Conservation (phyloP, 805 yeast genomes). For the Citeromyces nyonsensis region DNA sequence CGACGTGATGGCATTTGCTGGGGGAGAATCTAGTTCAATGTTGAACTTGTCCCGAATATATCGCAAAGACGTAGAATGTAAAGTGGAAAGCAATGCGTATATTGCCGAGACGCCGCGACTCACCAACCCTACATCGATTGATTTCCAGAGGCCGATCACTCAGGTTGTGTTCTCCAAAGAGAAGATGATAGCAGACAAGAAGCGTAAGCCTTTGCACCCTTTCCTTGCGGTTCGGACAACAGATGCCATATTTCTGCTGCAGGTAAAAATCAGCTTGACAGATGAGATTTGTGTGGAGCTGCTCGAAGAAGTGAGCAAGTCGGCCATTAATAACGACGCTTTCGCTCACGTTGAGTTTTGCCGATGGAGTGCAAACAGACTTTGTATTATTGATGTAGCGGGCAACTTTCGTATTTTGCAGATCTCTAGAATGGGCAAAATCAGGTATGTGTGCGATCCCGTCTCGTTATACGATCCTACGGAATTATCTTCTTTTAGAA, state of each 20-base stretch:
- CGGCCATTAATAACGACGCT: conserved; percentile 4
- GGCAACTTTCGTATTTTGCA: conserved; percentile 35
- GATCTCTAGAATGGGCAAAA: conserved; percentile 4
- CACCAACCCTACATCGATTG: not conserved
- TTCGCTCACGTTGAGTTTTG: conserved; percentile 28
- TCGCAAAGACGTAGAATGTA: conserved; percentile 1
- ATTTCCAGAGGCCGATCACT: not conserved
- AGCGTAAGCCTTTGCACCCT: no score
- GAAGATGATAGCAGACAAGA: no score
- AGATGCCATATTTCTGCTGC: no score
- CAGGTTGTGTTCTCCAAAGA: not conserved
- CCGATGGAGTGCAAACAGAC: conserved; percentile 20
- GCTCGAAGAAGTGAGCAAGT: no score
- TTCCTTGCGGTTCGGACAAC: no score
- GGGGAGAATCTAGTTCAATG: conserved; percentile 16
- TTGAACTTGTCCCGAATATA: conserved; percentile 12
- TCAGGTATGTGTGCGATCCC: not conserved
- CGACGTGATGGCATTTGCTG: conserved; percentile 11
- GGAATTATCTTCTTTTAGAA: conserved; percentile 43
- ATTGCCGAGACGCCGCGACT: not conserved
- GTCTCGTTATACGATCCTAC: conserved; percentile 18
- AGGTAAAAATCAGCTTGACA: no score
- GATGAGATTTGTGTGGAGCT: no score
- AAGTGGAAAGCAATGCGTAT: not conserved
- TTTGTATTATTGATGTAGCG: conserved; percentile 30